A percentile compares a stretch with the other conserved stretches of the same genome.
Conservation (phyloP, 108 stramenopile species). For the Cyclotella kingstonii region DNA sequence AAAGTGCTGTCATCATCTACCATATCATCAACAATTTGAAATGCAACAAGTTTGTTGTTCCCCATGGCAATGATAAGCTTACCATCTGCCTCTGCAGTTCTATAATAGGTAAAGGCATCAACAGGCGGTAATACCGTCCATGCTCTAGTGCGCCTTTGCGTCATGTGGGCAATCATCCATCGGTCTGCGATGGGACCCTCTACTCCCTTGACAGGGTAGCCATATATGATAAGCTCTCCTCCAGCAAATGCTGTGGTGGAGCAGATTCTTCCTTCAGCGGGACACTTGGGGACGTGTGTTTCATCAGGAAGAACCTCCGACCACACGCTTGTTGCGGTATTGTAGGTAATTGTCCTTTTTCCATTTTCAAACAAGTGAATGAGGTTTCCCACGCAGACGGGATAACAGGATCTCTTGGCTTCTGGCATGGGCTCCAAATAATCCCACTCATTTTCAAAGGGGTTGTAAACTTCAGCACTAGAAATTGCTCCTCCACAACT, state of each 20-base stretch:
- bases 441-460: slow-evolving; percentile 13
- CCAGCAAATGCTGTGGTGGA: background rate
- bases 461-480: slow-evolving; percentile 20
- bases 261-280: slow-evolving; percentile 10
- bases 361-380: slow-evolving; percentile 18
- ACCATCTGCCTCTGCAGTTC: slow-evolving; percentile 11
- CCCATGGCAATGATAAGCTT: slow-evolving; percentile 9
- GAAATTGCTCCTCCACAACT: background rate
- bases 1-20: slow-evolving; percentile 11
- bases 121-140: slow-evolving; percentile 17
- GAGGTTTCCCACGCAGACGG: slow-evolving; percentile 4
- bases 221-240: slow-evolving; percentile 9
- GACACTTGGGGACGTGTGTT: slow-evolving; percentile 10
- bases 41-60: slow-evolving; percentile 9
- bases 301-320: slow-evolving; percentile 4
- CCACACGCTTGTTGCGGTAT: slow-evolving; percentile 8
- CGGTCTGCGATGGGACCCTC: slow-evolving; percentile 3
- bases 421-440: slow-evolving; percentile 15
- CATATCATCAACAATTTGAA: slow-evolving; percentile 20
- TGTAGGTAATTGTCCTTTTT: slow-evolving; percentile 17
- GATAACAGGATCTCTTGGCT: slow-evolving; percentile 3
- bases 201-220: slow-evolving; percentile 10
- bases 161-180: slow-evolving; percentile 25
- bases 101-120: slow-evolving; percentile 15
- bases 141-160: slow-evolving; percentile 11